phyloP scores from a whole-genome alignment of 2,329 filamentous ascomycete species.

The Pseudogymnoascus sp. region DNA sequence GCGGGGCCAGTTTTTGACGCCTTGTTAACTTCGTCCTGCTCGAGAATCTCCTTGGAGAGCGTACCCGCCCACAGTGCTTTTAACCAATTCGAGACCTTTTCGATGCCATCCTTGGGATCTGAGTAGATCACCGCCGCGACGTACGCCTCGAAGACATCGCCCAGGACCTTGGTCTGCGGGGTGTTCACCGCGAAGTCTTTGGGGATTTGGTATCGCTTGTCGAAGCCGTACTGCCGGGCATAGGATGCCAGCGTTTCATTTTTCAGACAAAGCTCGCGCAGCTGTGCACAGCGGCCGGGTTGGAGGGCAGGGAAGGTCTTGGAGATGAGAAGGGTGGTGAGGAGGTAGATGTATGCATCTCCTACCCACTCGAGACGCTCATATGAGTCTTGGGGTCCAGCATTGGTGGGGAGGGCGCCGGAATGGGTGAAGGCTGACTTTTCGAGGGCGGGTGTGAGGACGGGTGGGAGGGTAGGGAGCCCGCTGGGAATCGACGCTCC shows the following conservation, averaged over 20 bases:
- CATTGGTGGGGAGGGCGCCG: slow-evolving; percentile 18
- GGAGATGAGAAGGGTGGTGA: slow-evolving; percentile 68
- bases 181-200: slow-evolving; percentile 30
- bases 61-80: slow-evolving; percentile 63
- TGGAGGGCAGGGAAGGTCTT: slow-evolving; percentile 57
- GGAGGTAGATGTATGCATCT: slow-evolving; percentile 74
- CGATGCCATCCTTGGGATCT: slow-evolving; percentile 53
- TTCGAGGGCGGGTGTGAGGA: slow-evolving; percentile 52
- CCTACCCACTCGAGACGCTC: slow-evolving; percentile 84
- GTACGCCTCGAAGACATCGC: slow-evolving; percentile 87
- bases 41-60: slow-evolving; percentile 46
- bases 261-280: slow-evolving; percentile 71
- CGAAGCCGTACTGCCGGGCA: slow-evolving; percentile 61
- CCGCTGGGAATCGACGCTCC: slow-evolving; percentile 38
- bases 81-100: slow-evolving; percentile 60
- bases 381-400: slow-evolving; percentile 44
- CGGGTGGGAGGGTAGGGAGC: slow-evolving; percentile 51
- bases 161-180: slow-evolving; percentile 61
- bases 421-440: slow-evolving; percentile 58
- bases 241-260: slow-evolving; percentile 70
- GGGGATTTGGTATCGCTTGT: slow-evolving; percentile 53
- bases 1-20: not conserved
- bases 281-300: slow-evolving; percentile 62
- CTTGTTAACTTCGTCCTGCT: slow-evolving; percentile 24
- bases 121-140: slow-evolving; percentile 69